Evolutionary conservation across 75 land plant species (phyloP), one percentile per base, ranked within the genome.

Genomic region (Pseudotsuga menziesii): DNA sequence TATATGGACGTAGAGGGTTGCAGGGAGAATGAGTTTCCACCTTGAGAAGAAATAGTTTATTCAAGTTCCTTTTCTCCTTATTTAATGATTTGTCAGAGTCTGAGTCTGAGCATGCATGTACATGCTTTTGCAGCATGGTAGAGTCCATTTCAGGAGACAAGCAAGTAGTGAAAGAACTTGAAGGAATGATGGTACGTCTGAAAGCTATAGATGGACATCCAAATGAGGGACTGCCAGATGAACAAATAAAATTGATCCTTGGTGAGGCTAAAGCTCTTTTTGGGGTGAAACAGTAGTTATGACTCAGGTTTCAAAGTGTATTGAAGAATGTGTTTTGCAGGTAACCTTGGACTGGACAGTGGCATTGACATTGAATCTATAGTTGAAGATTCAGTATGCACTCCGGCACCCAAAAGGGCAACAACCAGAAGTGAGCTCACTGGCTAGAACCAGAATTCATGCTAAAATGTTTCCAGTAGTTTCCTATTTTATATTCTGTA

Each of bases 151-250:
- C 86, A 4, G 72, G 78, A 54, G 99, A 96, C 73, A 94, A 85
- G 76, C 86, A 92, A 57, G 61, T 90, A 55, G 57, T 80, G 7
- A 94, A 89, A 82, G 99, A 96, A 57, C 81, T 96, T 54, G 89
- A 72, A 73, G 71, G 58, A 58, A 83, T 92, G 98, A 82, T 77
- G 23, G 76, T 79, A 67, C 80, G 70, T 36, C 87, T 94, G 16
- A 83, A 77, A 79, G 77, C 80, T 78, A 23, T 87, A 27, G 97
- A 96, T 80, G 71, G 56, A 75, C 78, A 83, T 13, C 87, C 92
- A 35, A 84, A 89, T 61, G 72, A 85, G 67, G 80, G 72, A 32
- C 77, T 95, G 26, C 73, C 85, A 56, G 76, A 88, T n/a, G 92
- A 91, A 32, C 76, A 93, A 76, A 58, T 82, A 39, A 75, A 81